Conservation (phyloP, 2,329 filamentous ascomycete species). For the Metarhizium humberi region DNA sequence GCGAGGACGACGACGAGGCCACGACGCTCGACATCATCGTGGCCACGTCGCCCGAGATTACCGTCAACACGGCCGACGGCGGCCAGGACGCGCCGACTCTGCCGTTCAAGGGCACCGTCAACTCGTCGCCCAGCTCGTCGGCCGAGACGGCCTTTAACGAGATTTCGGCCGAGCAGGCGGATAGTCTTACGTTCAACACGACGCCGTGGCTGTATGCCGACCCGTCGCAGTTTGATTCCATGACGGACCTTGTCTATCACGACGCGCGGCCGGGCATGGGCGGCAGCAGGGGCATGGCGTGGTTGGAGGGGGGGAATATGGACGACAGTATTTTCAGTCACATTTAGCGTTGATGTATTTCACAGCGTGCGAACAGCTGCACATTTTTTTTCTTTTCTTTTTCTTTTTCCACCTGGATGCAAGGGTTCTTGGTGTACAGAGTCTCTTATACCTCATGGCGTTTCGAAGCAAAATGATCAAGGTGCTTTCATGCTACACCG, state of each 20-base stretch:
- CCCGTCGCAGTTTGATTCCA: slow-evolving; percentile 27
- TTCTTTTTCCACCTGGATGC: too few species aligned
- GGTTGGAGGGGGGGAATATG: slow-evolving; percentile 31
- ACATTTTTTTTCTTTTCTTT: too few species aligned
- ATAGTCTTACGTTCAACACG: slow-evolving; percentile 29
- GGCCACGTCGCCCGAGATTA: slow-evolving; percentile 40
- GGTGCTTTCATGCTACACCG: too few species aligned
- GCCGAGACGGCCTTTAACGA: slow-evolving; percentile 19
- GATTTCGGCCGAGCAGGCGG: slow-evolving; percentile 20
- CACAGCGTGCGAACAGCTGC: not conserved
- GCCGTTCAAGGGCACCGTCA: slow-evolving; percentile 21
- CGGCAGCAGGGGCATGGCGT: slow-evolving; percentile 19
- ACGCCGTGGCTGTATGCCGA: slow-evolving; percentile 35
- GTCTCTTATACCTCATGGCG: too few species aligned
- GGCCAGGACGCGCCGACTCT: slow-evolving; percentile 37
- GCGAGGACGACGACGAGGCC: slow-evolving; percentile 25
- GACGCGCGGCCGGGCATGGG: slow-evolving; percentile 17
- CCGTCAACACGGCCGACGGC: slow-evolving; percentile 40
- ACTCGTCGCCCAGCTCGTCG: slow-evolving; percentile 14
- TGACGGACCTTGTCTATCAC: slow-evolving; percentile 25
- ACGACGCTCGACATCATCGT: slow-evolving; percentile 39
- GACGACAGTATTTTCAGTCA: slow-evolving; percentile 30
- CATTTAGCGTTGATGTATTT: slow-evolving; percentile 16
- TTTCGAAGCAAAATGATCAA: too few species aligned
- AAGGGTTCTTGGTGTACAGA: too few species aligned